Evolutionary conservation across 1,284 basidiomycete genomes (phyloP), one percentile per base, ranked within the genome.

Genomic region (Sanghuangporus weigelae): DNA sequence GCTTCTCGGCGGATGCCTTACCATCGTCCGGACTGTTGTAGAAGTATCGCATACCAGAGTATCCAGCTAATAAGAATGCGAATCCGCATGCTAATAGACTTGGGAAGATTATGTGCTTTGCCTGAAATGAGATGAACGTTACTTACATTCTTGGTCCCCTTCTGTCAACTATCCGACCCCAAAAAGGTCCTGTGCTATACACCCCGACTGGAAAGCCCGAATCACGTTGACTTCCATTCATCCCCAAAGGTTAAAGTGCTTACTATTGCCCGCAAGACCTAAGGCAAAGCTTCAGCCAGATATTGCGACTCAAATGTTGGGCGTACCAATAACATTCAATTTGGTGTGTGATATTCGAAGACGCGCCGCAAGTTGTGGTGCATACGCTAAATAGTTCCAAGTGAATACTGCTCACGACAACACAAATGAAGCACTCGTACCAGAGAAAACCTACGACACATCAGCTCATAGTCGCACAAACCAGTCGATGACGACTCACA

Each of bases 261-360:
- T 66, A 86, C 87, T 71, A 68, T 89, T 90, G 57, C 87, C 88
- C 2, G 84, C 84, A 12, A 88, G 75, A 10, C 63, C 68, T 69
- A 42, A 42, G 26, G n/a, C 39, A 12, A 59, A 23, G 26, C 39
- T 35, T 26, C 10, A 38, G 35, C 19, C 16, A 40, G 35, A 21
- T 19, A 40, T 16, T 58, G 46, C 35, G 23, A 57, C 16, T 49
- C 2, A 21, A 46, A 11, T 23, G 7, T 14, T 23, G 8, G 71
- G 71, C 23, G 70, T 67, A 38, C 85, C 90, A 31, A 93, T 80
- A 49, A 92, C 73, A 69, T 93, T 94, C 51, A 91, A 77, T 65
- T 89, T 83, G 0, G 90, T 93, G 58, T 92, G 89, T 0, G 84
- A 81, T 19, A 93, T 81, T 51, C 80, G 77, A n/a, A 94, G 79